A percentile compares a stretch with the other conserved stretches of the same genome.
Conservation (phyloP, 1,139 yeast species). For the Debaryomycetaceae sp. region DNA sequence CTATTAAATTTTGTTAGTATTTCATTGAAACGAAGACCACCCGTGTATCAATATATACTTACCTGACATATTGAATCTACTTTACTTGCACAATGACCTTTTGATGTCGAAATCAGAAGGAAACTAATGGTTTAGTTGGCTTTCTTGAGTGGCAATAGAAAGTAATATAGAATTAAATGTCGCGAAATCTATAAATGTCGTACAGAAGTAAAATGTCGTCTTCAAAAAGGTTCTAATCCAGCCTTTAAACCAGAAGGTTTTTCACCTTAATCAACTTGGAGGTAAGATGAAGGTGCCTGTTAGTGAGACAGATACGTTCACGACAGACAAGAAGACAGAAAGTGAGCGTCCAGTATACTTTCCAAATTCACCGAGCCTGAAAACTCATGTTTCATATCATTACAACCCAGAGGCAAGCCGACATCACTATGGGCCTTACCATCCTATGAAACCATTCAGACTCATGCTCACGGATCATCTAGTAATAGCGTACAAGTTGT, state of each 20-base stretch:
- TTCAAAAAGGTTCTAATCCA: neutral
- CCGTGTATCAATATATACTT: constrained; percentile 6
- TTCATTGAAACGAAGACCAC: neutral
- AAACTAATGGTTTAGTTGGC: neutral
- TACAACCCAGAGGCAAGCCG: constrained; percentile 78
- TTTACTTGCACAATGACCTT: neutral
- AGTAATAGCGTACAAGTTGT: constrained; percentile 78
- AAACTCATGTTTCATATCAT: constrained; percentile 76
- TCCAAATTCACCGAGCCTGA: constrained; percentile 28
- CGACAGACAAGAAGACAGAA: constrained; percentile 56
- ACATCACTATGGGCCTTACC: constrained; percentile 87
- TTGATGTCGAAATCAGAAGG: neutral
- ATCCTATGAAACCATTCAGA: constrained; percentile 98
- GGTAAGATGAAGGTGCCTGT: constrained; percentile 14
- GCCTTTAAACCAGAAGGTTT: neutral
- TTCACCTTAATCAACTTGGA: neutral
- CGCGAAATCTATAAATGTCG: neutral
- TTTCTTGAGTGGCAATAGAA: neutral
- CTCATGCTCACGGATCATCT: constrained; percentile 91
- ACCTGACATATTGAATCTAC: constrained; percentile 10
- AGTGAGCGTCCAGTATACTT: constrained; percentile 60
- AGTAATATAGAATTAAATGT: neutral
- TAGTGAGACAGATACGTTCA: constrained; percentile 32
- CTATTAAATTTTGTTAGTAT: constrained; percentile 23
- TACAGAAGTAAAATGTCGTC: no score